Percentiles rank a stretch among this genome's conserved stretches.
Conservation (phyloP, 1,139 yeast species). For the Insectozyma bohioensis region DNA sequence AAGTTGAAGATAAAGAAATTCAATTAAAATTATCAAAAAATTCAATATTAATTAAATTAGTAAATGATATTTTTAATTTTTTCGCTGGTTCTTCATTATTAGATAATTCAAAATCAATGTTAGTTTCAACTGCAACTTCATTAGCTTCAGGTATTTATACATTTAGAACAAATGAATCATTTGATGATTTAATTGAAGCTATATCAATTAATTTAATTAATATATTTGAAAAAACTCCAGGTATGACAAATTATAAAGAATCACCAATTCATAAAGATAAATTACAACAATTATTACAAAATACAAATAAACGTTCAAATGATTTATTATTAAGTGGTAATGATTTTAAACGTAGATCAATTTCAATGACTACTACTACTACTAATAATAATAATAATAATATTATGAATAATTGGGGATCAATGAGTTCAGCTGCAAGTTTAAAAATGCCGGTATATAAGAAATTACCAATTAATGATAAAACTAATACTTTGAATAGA, state of each 20-base stretch:
- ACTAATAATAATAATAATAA: too few species aligned
- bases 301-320: slow-evolving; percentile 5
- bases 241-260: slow-evolving; percentile 7
- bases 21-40: slow-evolving; percentile 16
- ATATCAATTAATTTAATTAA: slow-evolving; percentile 25
- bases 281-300: slow-evolving; percentile 2
- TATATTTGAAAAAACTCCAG: slow-evolving; percentile 14
- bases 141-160: slow-evolving; percentile 36
- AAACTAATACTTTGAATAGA: slow-evolving; percentile 11
- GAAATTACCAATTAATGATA: slow-evolving; percentile 24
- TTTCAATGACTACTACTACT: neutral
- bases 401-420: neutral
- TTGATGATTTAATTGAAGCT: slow-evolving; percentile 21
- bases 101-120: slow-evolving; percentile 37
- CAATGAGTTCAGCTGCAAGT: slow-evolving; percentile 9
- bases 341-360: neutral
- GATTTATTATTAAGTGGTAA: slow-evolving; percentile 7
- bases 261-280: slow-evolving; percentile 4
- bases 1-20: slow-evolving; percentile 7
- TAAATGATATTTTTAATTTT: slow-evolving; percentile 38
- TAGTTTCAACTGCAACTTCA: slow-evolving; percentile 42
- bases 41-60: slow-evolving; percentile 22
- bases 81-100: slow-evolving; percentile 33
- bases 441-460: slow-evolving; percentile 44
- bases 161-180: slow-evolving; percentile 14